Conservation (phyloP, 2,329 filamentous ascomycete genomes). For the Trichoderma breve region DNA sequence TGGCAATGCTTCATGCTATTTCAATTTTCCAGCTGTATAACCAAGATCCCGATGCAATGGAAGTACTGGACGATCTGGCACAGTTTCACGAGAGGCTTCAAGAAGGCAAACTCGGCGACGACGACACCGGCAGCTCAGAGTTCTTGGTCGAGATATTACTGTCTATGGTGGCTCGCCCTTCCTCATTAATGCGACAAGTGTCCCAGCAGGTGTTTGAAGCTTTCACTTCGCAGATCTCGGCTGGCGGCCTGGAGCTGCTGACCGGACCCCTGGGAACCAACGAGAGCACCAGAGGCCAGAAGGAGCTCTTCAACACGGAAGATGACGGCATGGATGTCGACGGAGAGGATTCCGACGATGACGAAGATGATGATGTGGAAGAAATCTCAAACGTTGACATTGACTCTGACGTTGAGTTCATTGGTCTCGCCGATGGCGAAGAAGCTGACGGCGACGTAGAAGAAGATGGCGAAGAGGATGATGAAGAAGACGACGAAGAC, state of each 20-base stretch:
- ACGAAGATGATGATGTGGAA: constrained; percentile 43
- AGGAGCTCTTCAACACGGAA: constrained; percentile 75
- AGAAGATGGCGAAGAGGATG: constrained; percentile 43
- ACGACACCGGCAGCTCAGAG: constrained; percentile 61
- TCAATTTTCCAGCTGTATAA: constrained; percentile 88
- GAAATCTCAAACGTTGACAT: constrained; percentile 42
- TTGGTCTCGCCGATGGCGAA: constrained; percentile 44
- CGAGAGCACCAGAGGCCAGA: constrained; percentile 79
- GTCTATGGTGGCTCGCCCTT: constrained; percentile 84
- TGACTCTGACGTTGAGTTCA: constrained; percentile 51
- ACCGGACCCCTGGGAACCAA: constrained; percentile 70
- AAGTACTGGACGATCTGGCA: constrained; percentile 78
- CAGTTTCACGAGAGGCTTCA: constrained; percentile 68
- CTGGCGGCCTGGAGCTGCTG: constrained; percentile 65
- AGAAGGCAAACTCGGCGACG: constrained; percentile 42
- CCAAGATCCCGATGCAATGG: constrained; percentile 80
- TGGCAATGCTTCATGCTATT: constrained; percentile 79
- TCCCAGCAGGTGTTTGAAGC: constrained; percentile 84
- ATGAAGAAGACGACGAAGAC: constrained; percentile 46
- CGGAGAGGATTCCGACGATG: constrained; percentile 42
- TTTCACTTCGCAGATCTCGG: constrained; percentile 73
- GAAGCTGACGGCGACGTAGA: constrained; percentile 44
- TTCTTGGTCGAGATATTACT: constrained; percentile 83
- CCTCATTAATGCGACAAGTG: constrained; percentile 78
- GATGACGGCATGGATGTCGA: constrained; percentile 58